phyloP scores from a whole-genome alignment of 805 yeast genomes.

The Candida germanica region DNA sequence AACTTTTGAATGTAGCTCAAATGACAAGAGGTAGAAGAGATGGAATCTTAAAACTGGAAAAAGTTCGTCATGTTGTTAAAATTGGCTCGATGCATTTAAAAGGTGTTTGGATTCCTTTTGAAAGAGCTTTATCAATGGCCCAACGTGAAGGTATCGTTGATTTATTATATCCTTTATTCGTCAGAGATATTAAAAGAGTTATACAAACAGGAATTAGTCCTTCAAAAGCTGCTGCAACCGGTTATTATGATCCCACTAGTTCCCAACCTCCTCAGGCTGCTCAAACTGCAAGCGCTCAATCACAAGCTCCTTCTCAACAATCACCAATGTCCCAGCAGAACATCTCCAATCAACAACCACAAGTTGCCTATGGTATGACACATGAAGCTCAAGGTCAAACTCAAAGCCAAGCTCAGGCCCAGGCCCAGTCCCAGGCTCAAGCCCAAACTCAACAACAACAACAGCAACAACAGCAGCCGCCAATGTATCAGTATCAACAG shows the following conservation, averaged over 20 bases:
- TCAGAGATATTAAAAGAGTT: slow-evolving; percentile 64
- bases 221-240: slow-evolving; percentile 12
- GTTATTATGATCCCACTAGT: slow-evolving; percentile 11
- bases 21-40: slow-evolving; percentile 87
- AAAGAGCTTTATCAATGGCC: slow-evolving; percentile 78
- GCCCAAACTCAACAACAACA: slow-evolving; percentile 1
- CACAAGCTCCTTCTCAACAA: slow-evolving; percentile 1
- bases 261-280: slow-evolving; percentile 7
- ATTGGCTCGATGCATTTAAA: slow-evolving; percentile 85
- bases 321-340: slow-evolving; percentile 1
- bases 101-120: slow-evolving; percentile 90
- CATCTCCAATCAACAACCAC: slow-evolving; percentile 1
- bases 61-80: slow-evolving; percentile 75
- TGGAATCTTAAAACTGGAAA: slow-evolving; percentile 76
- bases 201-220: slow-evolving; percentile 47
- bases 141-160: slow-evolving; percentile 74
- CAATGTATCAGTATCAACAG: slow-evolving; percentile 22
- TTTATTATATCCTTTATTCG: slow-evolving; percentile 64
- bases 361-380: neutral
- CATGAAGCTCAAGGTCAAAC: no score
- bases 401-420: slow-evolving; percentile 8
- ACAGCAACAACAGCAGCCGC: slow-evolving; percentile 13
- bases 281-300: neutral
- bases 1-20: slow-evolving; percentile 76
- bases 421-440: neutral